A percentile compares a stretch with the other conserved stretches of the same genome.
These are phyloP conservation scores for Porpolomopsis calyptriformis DNA, from an alignment of 768 basidiomycete genomes.

Conservation along the genomic window DNA sequence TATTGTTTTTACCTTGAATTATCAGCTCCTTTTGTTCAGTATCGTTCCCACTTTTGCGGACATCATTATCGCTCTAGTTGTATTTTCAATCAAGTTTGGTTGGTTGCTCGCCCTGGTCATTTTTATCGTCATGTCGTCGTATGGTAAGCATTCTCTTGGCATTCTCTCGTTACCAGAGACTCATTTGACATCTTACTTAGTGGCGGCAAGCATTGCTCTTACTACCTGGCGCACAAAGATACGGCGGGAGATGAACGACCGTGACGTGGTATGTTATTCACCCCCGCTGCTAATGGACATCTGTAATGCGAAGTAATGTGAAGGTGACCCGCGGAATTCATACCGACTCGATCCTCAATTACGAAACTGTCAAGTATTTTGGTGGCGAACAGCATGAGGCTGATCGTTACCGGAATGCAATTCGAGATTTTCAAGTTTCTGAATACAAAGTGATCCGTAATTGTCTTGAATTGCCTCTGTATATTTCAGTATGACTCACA, in stretches of 20 bases:
- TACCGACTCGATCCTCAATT: conserved; percentile 70
- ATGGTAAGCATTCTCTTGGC: conserved; percentile 35
- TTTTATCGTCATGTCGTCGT: conserved; percentile 62
- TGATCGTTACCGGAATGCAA: conserved; percentile 57
- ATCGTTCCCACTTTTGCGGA: conserved; percentile 78
- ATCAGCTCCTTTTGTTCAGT: conserved; percentile 69
- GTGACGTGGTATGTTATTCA: conserved; percentile 63
- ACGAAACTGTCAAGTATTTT: conserved; percentile 84
- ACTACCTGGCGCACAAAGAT: conserved; percentile 67
- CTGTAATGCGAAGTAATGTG: too few relatives aligned
- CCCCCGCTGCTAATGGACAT: too few relatives aligned
- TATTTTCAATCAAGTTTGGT: conserved; percentile 54
- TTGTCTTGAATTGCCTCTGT: background rate
- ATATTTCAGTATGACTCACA: background rate
- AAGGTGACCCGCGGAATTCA: conserved; percentile 77
- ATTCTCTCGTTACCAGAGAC: background rate
- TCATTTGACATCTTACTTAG: conserved; percentile 18
- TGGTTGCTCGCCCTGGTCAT: conserved; percentile 60
- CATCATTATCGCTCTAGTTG: conserved; percentile 55
- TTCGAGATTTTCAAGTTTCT: conserved; percentile 60
- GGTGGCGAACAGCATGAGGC: conserved; percentile 77
- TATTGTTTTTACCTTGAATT: background rate
- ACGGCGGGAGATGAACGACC: conserved; percentile 73
- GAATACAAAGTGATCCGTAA: conserved; percentile 67
- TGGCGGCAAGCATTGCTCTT: conserved; percentile 41